Base-by-base conservation (phyloP, 2,329 filamentous ascomycete genomes). In the Drechslerella coelobrocha region DNA sequence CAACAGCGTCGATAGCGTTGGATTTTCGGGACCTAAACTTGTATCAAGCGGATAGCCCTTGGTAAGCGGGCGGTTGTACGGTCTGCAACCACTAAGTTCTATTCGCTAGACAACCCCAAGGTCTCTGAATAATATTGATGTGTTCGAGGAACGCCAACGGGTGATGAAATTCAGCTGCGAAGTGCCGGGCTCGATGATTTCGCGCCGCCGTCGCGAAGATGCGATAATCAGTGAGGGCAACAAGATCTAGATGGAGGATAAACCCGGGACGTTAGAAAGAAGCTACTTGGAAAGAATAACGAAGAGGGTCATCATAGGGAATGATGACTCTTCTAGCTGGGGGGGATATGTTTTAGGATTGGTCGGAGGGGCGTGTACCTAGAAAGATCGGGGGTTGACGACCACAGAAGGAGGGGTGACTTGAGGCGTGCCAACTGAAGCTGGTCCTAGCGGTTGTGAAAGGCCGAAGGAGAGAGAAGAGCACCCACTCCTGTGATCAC, bases 381-480 rank as follows among this genome's bases (percentile, higher is more conserved):
- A 27, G 29, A 24, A 51, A 55, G 59, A 51, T 53, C 63, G 63
- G 63, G 63, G 59, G 63, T 61, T 61, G 63, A 61, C 43, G 55
- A 61, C 56, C 43, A 56, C 31, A 34, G 21, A 57, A 19, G 34
- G 29, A 61, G 31, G 43, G 39, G 37, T 23, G 48, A 54, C 63
- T 68, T 27, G 34, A 21, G 39, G 43, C 12, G 23, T 53, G 51
- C 29, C 23, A 43, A 17, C 23, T 5, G 47, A n/a, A 45, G 31
- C 29, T 45, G 37, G 14, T n/a, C 19, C 19, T 6, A 23, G 24
- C 31, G 26, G 7, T 21, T 12, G 31, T 23, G 26, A 54, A 9
- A 24, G 14, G 17, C 29, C 14, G 29, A 41, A 17, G 23, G 21
- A 27, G 3, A 41, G 37, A 24, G 39, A 45, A 56, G 34, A 17